Conservation (phyloP, 176 grass and related monocot genomes). For the Musa schizocarpa region DNA sequence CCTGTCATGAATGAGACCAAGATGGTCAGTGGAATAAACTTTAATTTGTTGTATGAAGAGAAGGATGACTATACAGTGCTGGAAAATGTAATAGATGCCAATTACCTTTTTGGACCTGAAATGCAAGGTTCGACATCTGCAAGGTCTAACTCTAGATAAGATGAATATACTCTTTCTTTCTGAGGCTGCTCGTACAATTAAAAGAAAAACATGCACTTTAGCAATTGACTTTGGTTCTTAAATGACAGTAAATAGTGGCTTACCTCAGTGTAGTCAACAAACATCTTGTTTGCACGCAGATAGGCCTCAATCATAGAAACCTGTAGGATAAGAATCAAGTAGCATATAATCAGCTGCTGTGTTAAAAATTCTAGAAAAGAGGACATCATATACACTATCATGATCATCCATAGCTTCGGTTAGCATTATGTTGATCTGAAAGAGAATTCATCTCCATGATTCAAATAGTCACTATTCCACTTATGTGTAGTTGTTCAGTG, state of each 20-base stretch:
- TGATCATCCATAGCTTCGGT: too few relatives aligned
- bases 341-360: background rate
- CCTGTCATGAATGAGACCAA: constrained; percentile 26
- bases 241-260: constrained; percentile 10
- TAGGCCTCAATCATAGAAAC: constrained; percentile 95
- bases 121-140: constrained; percentile 64
- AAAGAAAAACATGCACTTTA: background rate
- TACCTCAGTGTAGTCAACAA: constrained; percentile 87
- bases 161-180: constrained; percentile 60
- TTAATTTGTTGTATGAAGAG: background rate
- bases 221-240: background rate
- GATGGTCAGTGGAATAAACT: background rate
- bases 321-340: constrained; percentile 17
- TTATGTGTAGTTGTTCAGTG: too few relatives aligned
- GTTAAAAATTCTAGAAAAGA: background rate
- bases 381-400: background rate
- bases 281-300: constrained; percentile 80
- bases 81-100: background rate
- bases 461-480: too few relatives aligned
- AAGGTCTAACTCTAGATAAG: constrained; percentile 80
- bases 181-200: constrained; percentile 46
- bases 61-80: background rate
- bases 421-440: too few relatives aligned
- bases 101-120: constrained; percentile 83
- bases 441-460: too few relatives aligned